Conservation (phyloP, 352 stramenopile genomes). For the Pythium plurisporium region DNA sequence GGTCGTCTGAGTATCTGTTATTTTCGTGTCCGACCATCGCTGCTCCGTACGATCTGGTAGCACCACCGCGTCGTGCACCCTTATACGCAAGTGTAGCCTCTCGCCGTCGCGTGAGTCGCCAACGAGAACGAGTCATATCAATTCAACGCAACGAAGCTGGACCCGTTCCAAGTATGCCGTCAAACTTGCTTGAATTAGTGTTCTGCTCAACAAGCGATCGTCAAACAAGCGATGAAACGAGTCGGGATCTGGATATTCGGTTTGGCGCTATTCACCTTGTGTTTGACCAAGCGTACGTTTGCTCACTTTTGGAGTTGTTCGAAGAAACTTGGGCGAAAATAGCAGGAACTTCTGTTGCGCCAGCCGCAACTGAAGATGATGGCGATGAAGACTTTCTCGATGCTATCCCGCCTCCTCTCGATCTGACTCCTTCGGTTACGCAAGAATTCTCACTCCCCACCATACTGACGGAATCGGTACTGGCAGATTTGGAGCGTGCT, state of each 20-base stretch:
- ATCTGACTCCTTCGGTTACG: constrained; percentile 53
- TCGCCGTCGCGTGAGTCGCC: constrained; percentile 31
- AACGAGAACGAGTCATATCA: constrained; percentile 66
- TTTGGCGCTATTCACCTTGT: constrained; percentile 77
- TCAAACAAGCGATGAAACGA: constrained; percentile 45
- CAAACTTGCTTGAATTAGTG: constrained; percentile 64
- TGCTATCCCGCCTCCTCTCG: constrained; percentile 40
- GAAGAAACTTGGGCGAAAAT: constrained; percentile 63
- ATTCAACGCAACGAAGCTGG: constrained; percentile 32
- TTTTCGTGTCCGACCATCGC: constrained; percentile 74
- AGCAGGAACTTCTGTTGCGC: constrained; percentile 19
- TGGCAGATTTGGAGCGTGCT: constrained; percentile 74
- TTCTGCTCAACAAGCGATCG: constrained; percentile 57
- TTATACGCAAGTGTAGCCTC: constrained; percentile 29
- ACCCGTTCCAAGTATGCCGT: constrained; percentile 16
- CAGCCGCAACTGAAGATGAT: constrained; percentile 17
- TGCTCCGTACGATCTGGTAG: constrained; percentile 56
- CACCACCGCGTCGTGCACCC: constrained; percentile 37
- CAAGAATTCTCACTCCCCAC: constrained; percentile 72
- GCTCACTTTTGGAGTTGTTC: constrained; percentile 68
- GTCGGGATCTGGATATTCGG: constrained; percentile 60
- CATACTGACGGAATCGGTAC: constrained; percentile 75
- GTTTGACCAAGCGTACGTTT: constrained; percentile 83
- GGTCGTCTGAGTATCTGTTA: constrained; percentile 68
- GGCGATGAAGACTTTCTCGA: constrained; percentile 33